Conservation (phyloP, 805 yeast genomes). For the Wickerhamomyces rabaulensis region DNA sequence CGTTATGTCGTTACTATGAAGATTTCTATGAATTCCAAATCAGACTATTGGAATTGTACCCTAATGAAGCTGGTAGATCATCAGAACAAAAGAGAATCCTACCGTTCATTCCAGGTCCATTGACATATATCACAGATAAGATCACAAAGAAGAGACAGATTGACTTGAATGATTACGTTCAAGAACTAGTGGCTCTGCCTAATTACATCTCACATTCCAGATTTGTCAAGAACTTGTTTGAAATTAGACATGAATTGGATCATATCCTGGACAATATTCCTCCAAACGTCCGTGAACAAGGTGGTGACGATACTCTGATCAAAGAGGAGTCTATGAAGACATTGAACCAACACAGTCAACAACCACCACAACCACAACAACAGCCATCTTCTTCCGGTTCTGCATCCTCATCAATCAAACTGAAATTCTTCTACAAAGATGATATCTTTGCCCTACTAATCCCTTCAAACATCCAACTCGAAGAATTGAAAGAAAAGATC, state of each 20-base stretch:
- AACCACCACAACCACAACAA: conserved; percentile 3
- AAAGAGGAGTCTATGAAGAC: conserved; percentile 22
- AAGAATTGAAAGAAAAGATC: conserved; percentile 47
- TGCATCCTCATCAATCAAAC: conserved; percentile 37
- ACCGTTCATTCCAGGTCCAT: conserved; percentile 95
- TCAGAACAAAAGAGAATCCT: conserved; percentile 71
- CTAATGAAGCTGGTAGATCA: conserved; percentile 83
- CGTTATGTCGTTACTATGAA: conserved; percentile 84
- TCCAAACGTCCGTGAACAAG: conserved; percentile 5
- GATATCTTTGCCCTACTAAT: conserved; percentile 73
- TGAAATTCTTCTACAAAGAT: conserved; percentile 73
- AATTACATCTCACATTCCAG: conserved; percentile 64
- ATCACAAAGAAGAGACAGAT: conserved; percentile 50
- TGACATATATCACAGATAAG: conserved; percentile 82
- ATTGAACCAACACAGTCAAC: conserved; percentile 5
- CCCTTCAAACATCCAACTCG: conserved; percentile 41
- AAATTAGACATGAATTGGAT: conserved; percentile 37
- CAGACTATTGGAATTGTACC: conserved; percentile 73
- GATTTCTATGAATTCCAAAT: conserved; percentile 95
- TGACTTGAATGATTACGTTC: conserved; percentile 52
- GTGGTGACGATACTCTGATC: conserved; percentile 25
- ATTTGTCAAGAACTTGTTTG: conserved; percentile 68
- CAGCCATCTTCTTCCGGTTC: conserved; percentile 4
- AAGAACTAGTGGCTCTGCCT: conserved; percentile 65
- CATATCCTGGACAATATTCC: conserved; percentile 13